These are phyloP conservation scores for Straminergon stramineum DNA, from an alignment of 225 moss, liverwort and hornwort species.

Conservation along the genomic window DNA sequence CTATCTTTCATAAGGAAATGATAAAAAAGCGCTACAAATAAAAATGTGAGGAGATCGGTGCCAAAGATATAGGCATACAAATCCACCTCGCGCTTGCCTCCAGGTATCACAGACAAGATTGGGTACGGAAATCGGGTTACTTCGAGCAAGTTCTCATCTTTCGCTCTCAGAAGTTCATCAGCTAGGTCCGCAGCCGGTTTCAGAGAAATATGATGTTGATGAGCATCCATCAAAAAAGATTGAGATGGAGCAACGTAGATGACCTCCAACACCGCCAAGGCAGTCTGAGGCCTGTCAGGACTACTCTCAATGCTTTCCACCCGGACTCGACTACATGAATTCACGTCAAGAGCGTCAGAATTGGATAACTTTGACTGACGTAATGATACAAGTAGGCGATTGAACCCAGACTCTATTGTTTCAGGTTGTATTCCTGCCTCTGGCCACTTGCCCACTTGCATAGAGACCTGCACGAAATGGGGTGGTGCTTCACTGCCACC, in stretches of 20 bases:
- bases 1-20: slow-evolving; percentile 41
- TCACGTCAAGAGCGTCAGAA: slow-evolving; percentile 26
- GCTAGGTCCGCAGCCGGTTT: slow-evolving; percentile 93
- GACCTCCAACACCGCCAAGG: slow-evolving; percentile 88
- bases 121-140: slow-evolving; percentile 70
- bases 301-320: slow-evolving; percentile 95
- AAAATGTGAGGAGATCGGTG: slow-evolving; percentile 72
- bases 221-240: slow-evolving; percentile 31
- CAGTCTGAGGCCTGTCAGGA: slow-evolving; percentile 59
- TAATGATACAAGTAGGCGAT: slow-evolving; percentile 62
- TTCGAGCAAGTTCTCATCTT: slow-evolving; percentile 66
- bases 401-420: slow-evolving; percentile 83
- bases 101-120: slow-evolving; percentile 83
- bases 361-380: slow-evolving; percentile 32
- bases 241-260: slow-evolving; percentile 79
- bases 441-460: slow-evolving; percentile 92
- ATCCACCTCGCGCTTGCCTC: slow-evolving; percentile 95
- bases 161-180: slow-evolving; percentile 66
- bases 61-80: slow-evolving; percentile 95
- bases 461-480: slow-evolving; percentile 96
- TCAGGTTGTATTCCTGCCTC: slow-evolving; percentile 95
- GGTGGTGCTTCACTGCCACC: slow-evolving; percentile 94
- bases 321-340: slow-evolving; percentile 66
- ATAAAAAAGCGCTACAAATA: slow-evolving; percentile 73
- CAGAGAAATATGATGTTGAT: slow-evolving; percentile 66